phyloP scores from a whole-genome alignment of 2,329 filamentous ascomycete genomes.

The Calonectria pauciramosa region DNA sequence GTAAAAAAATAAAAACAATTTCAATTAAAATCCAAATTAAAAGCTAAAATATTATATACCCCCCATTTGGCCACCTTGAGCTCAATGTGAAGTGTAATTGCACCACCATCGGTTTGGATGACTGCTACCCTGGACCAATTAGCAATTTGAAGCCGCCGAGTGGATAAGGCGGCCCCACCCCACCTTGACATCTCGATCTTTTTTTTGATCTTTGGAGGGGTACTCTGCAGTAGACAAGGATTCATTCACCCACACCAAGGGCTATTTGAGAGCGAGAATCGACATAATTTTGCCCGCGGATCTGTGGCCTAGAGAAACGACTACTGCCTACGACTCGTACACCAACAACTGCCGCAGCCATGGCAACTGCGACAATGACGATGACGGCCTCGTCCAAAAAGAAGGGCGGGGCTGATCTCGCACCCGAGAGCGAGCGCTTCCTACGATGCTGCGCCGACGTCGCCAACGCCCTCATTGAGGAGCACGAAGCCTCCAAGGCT shows the following conservation, averaged over 20 bases:
- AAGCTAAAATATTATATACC: not conserved
- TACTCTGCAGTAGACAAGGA: slow-evolving; percentile 32
- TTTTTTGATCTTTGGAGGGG: slow-evolving; percentile 40
- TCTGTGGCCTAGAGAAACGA: not conserved
- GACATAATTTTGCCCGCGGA: not conserved
- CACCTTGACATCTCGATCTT: slow-evolving; percentile 34
- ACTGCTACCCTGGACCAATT: slow-evolving; percentile 20
- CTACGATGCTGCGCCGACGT: slow-evolving; percentile 96
- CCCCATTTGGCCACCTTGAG: not conserved
- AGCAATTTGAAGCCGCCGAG: slow-evolving; percentile 36
- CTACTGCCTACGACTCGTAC: not conserved
- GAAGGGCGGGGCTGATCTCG: slow-evolving; percentile 80
- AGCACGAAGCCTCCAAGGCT: slow-evolving; percentile 87
- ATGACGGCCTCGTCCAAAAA: slow-evolving; percentile 76
- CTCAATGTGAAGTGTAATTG: not conserved
- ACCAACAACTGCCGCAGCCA: slow-evolving; percentile 35
- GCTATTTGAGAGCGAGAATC: slow-evolving; percentile 1
- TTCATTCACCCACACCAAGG: slow-evolving; percentile 26
- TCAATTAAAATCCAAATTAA: not conserved
- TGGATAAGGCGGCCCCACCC: slow-evolving; percentile 41
- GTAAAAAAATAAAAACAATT: not conserved
- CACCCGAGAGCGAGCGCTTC: slow-evolving; percentile 94
- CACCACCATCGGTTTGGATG: not conserved
- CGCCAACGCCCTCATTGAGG: slow-evolving; percentile 92
- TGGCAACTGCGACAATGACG: slow-evolving; percentile 71